phyloP scores from a whole-genome alignment of 192 early-diverging fungal genomes.

The Podila epicladia region DNA sequence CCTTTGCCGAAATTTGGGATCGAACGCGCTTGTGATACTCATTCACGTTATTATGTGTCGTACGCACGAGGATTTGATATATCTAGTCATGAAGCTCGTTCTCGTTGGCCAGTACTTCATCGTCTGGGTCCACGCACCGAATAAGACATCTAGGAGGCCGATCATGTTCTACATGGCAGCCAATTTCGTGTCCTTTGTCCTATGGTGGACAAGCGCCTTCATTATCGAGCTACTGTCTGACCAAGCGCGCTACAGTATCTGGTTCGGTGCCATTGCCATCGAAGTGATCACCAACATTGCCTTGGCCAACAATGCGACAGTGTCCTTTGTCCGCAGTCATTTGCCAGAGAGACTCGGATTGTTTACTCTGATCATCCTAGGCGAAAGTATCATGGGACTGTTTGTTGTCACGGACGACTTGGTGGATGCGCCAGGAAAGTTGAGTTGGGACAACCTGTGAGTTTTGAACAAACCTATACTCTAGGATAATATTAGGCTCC shows the following conservation, averaged over 20 bases:
- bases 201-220: slow-evolving; percentile 37
- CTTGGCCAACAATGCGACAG: slow-evolving; percentile 47
- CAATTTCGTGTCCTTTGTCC: slow-evolving; percentile 31
- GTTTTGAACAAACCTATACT: too few relatives aligned
- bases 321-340: slow-evolving; percentile 56
- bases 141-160: slow-evolving; percentile 11
- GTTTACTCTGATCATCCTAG: slow-evolving; percentile 58
- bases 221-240: slow-evolving; percentile 18
- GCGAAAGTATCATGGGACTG: slow-evolving; percentile 38
- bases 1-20: too few relatives aligned
- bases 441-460: slow-evolving; percentile 53
- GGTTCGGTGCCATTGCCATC: slow-evolving; percentile 54
- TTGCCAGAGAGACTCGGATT: slow-evolving; percentile 58
- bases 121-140: slow-evolving; percentile 39
- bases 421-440: slow-evolving; percentile 39
- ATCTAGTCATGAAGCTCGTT: slow-evolving; percentile 34
- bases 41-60: too few relatives aligned
- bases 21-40: too few relatives aligned
- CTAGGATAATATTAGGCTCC: background rate
- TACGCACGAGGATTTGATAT: too few relatives aligned
- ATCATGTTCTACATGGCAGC: slow-evolving; percentile 35
- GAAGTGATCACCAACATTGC: slow-evolving; percentile 50
- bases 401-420: slow-evolving; percentile 31
- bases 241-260: slow-evolving; percentile 45
- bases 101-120: slow-evolving; percentile 36